A percentile compares a stretch with the other conserved stretches of the same genome.
phyloP scores from a whole-genome alignment of 192 early-diverging fungal species.

The Coemansia sp. region DNA sequence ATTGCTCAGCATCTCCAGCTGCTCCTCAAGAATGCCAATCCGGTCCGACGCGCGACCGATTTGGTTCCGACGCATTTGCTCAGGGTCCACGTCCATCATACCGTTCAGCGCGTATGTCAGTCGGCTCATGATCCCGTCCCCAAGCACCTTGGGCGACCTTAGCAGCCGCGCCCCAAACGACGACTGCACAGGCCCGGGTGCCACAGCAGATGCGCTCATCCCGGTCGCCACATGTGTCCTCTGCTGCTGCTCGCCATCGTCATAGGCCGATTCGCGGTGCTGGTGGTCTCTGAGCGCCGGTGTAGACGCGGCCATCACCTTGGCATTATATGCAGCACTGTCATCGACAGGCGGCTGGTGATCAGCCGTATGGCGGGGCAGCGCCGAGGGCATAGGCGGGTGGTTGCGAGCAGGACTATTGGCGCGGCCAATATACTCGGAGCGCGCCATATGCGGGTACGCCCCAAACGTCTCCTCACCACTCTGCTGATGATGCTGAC shows the following conservation, averaged over 20 bases:
- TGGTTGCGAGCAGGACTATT: neutral
- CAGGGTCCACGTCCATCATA: conserved; percentile 95
- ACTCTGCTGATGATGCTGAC: neutral
- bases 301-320: conserved; percentile 44
- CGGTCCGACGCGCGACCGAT: conserved; percentile 86
- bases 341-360: neutral
- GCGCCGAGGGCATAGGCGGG: neutral
- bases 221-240: neutral
- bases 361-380: neutral
- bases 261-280: neutral
- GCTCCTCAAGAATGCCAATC: conserved; percentile 78
- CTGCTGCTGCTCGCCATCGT: neutral
- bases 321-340: neutral
- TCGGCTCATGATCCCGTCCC: conserved; percentile 57
- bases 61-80: conserved; percentile 81
- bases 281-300: conserved; percentile 22
- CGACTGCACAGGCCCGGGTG: neutral
- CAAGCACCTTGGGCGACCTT: conserved; percentile 40
- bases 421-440: conserved; percentile 41
- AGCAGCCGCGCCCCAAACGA: conserved; percentile 44
- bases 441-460: conserved; percentile 33
- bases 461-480: neutral
- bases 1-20: conserved; percentile 68
- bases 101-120: conserved; percentile 76
- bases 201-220: neutral